Percentiles rank a stretch among this genome's conserved stretches.
phyloP scores from a whole-genome alignment of 2,329 filamentous ascomycete species.

The Alternaria brassicae region DNA sequence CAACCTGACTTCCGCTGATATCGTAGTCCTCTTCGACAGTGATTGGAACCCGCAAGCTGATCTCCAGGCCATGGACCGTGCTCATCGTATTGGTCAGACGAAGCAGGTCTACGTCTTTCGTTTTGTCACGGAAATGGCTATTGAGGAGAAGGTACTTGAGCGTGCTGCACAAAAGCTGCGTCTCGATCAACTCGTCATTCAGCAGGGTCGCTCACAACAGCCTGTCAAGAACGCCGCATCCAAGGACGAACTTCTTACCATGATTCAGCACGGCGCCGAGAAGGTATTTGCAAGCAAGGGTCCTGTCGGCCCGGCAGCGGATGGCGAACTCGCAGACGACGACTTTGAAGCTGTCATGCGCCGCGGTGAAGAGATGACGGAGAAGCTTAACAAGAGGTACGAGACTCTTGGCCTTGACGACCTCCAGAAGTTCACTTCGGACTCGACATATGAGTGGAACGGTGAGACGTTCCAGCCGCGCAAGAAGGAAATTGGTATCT shows the following conservation, averaged over 20 bases:
- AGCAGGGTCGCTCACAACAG: slow-evolving; percentile 92
- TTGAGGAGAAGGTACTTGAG: slow-evolving; percentile 97
- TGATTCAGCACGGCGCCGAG: slow-evolving; percentile 99
- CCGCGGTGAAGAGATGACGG: slow-evolving; percentile 86
- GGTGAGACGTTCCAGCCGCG: slow-evolving; percentile 91
- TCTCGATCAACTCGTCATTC: slow-evolving; percentile 95
- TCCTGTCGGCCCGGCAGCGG: slow-evolving; percentile 65
- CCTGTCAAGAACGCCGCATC: slow-evolving; percentile 90
- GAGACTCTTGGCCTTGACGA: slow-evolving; percentile 97
- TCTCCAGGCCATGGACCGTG: slow-evolving; percentile 97
- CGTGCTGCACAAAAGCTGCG: slow-evolving; percentile 95
- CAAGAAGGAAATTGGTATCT: slow-evolving; percentile 84
- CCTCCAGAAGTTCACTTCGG: slow-evolving; percentile 95
- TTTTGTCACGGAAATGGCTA: slow-evolving; percentile 96
- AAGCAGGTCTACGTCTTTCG: slow-evolving; percentile 97
- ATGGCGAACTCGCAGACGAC: slow-evolving; percentile 75
- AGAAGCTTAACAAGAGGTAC: slow-evolving; percentile 89
- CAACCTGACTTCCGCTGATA: slow-evolving; percentile 93
- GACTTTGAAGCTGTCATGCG: slow-evolving; percentile 90
- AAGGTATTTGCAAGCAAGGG: slow-evolving; percentile 84
- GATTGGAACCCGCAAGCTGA: slow-evolving; percentile 99
- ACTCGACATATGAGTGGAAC: slow-evolving; percentile 99
- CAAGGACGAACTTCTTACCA: slow-evolving; percentile 93
- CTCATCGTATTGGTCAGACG: slow-evolving; percentile 97
- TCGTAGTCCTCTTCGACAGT: slow-evolving; percentile 95